These are phyloP conservation scores for Mariannaea elegans DNA, from an alignment of 2,329 filamentous ascomycete species.

Conservation along the genomic window DNA sequence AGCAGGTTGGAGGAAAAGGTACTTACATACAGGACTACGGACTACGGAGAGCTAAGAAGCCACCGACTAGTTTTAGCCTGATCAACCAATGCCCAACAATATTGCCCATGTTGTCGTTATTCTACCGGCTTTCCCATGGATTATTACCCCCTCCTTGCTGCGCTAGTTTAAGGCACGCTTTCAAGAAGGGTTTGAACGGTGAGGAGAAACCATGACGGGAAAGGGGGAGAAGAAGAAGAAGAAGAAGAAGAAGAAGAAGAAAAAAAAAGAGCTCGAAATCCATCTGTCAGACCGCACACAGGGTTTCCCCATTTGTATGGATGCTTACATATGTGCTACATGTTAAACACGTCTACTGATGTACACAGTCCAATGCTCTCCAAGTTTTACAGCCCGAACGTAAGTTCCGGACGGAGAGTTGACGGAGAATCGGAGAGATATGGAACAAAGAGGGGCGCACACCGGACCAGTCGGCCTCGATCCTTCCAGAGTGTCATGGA, in stretches of 20 bases:
- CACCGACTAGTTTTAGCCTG: background rate
- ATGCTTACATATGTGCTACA: no score
- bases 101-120: background rate
- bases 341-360: no score
- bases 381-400: no score
- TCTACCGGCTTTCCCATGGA: background rate
- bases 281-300: no score
- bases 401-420: background rate
- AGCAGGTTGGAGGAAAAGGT: no score
- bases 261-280: no score
- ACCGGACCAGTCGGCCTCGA: constrained; percentile 35
- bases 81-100: background rate
- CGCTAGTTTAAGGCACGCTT: background rate
- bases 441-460: background rate
- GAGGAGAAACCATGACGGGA: background rate
- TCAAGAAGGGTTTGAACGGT: background rate
- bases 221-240: background rate
- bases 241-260: no score
- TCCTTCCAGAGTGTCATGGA: constrained; percentile 6
- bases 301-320: no score
- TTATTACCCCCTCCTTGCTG: background rate
- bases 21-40: no score
- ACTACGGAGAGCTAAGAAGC: background rate
- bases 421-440: constrained; percentile 14
- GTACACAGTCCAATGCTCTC: no score